Conservation (phyloP, 108 stramenopile genomes). For the Pseudonitzschia delicatissima region DNA sequence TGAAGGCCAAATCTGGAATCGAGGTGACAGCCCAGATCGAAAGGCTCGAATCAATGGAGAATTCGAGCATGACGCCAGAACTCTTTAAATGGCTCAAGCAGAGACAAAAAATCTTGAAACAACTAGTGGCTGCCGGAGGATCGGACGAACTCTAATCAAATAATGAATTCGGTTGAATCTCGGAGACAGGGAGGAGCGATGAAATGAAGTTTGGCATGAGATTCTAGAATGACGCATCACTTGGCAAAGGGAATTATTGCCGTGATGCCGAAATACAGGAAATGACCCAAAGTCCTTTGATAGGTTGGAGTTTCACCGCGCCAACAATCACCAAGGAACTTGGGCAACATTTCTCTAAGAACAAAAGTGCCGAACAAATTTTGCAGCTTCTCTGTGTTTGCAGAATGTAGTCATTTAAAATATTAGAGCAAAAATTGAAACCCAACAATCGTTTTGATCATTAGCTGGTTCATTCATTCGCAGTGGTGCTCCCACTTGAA, state of each 20-base stretch:
- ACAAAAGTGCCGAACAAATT: no score
- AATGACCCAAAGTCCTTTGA: not conserved
- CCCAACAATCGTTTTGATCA: no score
- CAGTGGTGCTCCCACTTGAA: no score
- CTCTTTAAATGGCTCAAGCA: not conserved
- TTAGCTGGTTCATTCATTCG: no score
- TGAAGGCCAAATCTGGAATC: slow-evolving; percentile 24
- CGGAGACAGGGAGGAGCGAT: not conserved
- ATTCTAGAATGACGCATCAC: slow-evolving; percentile 9
- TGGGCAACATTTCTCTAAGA: no score
- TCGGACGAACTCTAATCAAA: slow-evolving; percentile 10
- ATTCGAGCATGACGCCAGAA: slow-evolving; percentile 1
- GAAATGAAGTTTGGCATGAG: no score
- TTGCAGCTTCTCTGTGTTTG: no score
- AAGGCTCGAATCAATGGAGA: slow-evolving; percentile 32
- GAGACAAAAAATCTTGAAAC: slow-evolving; percentile 4
- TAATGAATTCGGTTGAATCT: no score
- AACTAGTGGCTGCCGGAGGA: not conserved
- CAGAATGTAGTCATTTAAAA: no score
- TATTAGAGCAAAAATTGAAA: no score
- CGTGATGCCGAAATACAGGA: not conserved
- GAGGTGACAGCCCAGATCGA: slow-evolving; percentile 26
- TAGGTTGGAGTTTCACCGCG: not conserved
- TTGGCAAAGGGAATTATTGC: not conserved
- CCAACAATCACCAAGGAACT: no score